Percentiles rank a stretch among this genome's conserved stretches.
phyloP scores from a whole-genome alignment of 768 basidiomycete species.

The Gymnopilus dilepis region DNA sequence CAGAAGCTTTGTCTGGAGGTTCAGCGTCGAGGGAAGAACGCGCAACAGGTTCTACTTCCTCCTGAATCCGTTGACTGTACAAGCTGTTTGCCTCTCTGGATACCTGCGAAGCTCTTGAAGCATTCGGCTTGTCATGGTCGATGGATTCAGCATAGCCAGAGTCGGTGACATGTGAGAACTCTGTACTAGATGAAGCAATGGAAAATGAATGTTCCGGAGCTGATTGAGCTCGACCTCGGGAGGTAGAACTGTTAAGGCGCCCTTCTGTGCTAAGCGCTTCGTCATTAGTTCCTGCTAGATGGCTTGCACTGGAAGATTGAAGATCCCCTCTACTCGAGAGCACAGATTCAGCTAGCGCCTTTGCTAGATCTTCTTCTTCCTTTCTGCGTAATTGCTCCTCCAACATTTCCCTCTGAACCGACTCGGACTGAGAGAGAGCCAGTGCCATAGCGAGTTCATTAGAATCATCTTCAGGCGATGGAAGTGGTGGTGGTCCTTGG shows the following conservation, averaged over 20 bases:
- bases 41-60: background rate
- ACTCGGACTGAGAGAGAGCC: slow-evolving; percentile 56
- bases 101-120: slow-evolving; percentile 13
- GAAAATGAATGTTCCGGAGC: background rate
- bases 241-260: background rate
- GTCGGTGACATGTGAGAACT: background rate
- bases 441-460: slow-evolving; percentile 53
- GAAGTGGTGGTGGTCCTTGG: slow-evolving; percentile 10
- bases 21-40: background rate
- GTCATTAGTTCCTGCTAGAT: slow-evolving; percentile 8
- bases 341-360: slow-evolving; percentile 56
- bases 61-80: background rate
- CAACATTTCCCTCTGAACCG: slow-evolving; percentile 34
- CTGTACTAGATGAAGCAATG: background rate
- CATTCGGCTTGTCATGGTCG: slow-evolving; percentile 26
- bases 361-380: slow-evolving; percentile 72
- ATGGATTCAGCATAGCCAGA: slow-evolving; percentile 24
- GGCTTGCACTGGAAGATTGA: slow-evolving; percentile 10
- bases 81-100: background rate
- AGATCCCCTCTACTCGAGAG: slow-evolving; percentile 24
- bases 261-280: background rate
- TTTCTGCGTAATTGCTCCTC: slow-evolving; percentile 42
- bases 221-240: background rate
- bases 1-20: background rate
- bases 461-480: slow-evolving; percentile 36